These are phyloP conservation scores for Ganoderma multipileum DNA, from an alignment of 1,284 basidiomycete species.

Conservation along the genomic window DNA sequence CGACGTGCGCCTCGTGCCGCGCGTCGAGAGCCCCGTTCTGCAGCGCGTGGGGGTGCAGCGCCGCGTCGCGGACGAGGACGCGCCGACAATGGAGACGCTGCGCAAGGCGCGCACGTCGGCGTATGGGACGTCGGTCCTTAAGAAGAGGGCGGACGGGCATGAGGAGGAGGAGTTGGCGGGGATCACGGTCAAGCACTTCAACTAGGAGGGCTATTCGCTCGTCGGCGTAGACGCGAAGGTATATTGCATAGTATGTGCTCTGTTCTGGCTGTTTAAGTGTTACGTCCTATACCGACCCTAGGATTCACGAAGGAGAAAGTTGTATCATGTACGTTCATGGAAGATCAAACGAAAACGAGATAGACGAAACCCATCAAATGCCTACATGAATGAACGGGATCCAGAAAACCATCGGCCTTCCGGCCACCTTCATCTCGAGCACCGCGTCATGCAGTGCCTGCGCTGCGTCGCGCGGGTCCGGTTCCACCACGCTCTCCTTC, in stretches of 20 bases:
- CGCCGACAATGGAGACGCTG: slow-evolving; percentile 49
- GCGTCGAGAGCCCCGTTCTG: slow-evolving; percentile 41
- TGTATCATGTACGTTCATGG: too few species aligned
- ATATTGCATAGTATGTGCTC: neutral
- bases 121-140: slow-evolving; percentile 41
- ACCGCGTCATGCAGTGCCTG: too few species aligned
- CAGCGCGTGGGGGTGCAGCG: slow-evolving; percentile 42
- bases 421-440: too few species aligned
- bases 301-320: too few species aligned
- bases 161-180: slow-evolving; percentile 44
- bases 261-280: too few species aligned
- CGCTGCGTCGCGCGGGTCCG: too few species aligned
- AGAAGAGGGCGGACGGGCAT: slow-evolving; percentile 36
- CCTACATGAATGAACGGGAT: too few species aligned
- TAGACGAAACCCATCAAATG: too few species aligned
- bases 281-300: too few species aligned
- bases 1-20: slow-evolving; percentile 38
- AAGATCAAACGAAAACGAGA: neutral
- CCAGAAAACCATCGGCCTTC: too few species aligned
- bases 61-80: slow-evolving; percentile 41
- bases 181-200: slow-evolving; percentile 44
- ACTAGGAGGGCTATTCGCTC: slow-evolving; percentile 24
- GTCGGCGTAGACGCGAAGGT: too few species aligned
- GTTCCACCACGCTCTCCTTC: too few species aligned
- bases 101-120: slow-evolving; percentile 46